Conservation (phyloP, 768 basidiomycete genomes). For the Tephrocybe sp. region DNA sequence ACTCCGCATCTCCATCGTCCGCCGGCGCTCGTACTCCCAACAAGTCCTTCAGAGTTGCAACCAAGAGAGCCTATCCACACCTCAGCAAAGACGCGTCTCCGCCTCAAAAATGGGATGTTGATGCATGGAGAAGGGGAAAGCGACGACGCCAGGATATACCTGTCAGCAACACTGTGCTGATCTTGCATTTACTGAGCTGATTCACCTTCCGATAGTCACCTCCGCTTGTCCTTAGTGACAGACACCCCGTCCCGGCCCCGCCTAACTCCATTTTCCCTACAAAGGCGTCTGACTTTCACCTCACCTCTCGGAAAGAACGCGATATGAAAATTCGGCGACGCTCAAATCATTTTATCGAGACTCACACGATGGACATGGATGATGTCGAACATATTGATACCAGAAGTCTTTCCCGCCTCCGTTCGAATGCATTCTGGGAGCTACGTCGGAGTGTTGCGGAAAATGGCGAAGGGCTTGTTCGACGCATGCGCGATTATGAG, state of each 20-base stretch:
- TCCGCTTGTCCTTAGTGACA: conserved; percentile 12
- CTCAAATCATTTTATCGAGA: conserved; percentile 17
- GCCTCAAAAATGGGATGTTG: conserved; percentile 49
- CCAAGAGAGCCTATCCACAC: conserved; percentile 50
- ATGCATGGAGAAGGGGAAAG: conserved; percentile 54
- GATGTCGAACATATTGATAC: conserved; percentile 17
- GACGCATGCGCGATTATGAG: conserved; percentile 74
- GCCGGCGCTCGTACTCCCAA: conserved; percentile 33
- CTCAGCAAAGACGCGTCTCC: conserved; percentile 27
- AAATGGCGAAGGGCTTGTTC: conserved; percentile 64
- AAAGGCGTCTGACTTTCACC: conserved; percentile 47
- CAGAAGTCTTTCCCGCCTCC: conserved; percentile 42
- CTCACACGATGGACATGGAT: conserved; percentile 14
- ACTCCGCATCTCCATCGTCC: conserved; percentile 44
- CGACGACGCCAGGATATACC: conserved; percentile 46
- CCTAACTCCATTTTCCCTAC: conserved; percentile 37
- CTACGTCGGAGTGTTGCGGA: conserved; percentile 60
- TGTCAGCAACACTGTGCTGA: conserved; percentile 31
- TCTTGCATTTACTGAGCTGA: conserved; percentile 5
- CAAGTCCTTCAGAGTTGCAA: conserved; percentile 37
- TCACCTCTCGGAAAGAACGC: conserved; percentile 31
- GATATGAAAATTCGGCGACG: conserved; percentile 13
- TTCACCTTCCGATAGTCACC: conserved; percentile 15
- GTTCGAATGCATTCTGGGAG: conserved; percentile 64
- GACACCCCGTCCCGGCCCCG: conserved; percentile 14